Base-by-base conservation (phyloP, 1,284 basidiomycete genomes). In the Cerioporus squamosus region DNA sequence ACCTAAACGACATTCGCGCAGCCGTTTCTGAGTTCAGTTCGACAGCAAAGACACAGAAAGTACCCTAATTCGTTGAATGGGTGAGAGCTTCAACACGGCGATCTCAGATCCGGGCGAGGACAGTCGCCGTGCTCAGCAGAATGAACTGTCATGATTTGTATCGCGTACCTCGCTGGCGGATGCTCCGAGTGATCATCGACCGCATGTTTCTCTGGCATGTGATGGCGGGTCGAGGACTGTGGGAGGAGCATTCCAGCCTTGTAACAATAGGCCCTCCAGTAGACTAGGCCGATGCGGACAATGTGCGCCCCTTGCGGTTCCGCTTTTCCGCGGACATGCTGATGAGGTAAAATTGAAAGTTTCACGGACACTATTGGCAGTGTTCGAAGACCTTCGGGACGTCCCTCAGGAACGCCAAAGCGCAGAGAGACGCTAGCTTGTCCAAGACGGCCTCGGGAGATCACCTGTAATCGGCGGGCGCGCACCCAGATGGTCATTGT, bases 301-400 rank as follows among this genome's bases (percentile, higher is more conserved):
- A 5, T 42, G 26, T 44, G 49, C 26, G 55, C 55, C 38, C n/a
- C 23, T 51, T 33, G 31, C 39, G 39, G 29, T 33, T 39, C 55
- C 55, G 55, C 24, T 18, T n/a, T 29, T 39, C 55, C 55, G 48
- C 55, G 55, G 55, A 47, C 38, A 42, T 54, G 38, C 24, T n/a
- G 9, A 12, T 10, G 18, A 24, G 44, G 33, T 44, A 46, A 48
- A 54, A 26, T 18, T 39, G 38, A 15, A 10, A 2, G 26, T 47
- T 17, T 24, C n/a, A 33, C 45, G 31, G 26, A 2, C 31, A 3
- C 31, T n/a, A 12, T 33, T 5, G 9, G 29, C 45, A 47, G 7
- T 17, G 18, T 29, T 43, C 39, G 50, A 51, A 31, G 50, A 12
- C 10, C 39, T 51, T 51, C 50, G 50, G 42, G 18, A 23, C 23